Conservation (phyloP, 164 flowering plant genomes). For the Aristolochia californica region DNA sequence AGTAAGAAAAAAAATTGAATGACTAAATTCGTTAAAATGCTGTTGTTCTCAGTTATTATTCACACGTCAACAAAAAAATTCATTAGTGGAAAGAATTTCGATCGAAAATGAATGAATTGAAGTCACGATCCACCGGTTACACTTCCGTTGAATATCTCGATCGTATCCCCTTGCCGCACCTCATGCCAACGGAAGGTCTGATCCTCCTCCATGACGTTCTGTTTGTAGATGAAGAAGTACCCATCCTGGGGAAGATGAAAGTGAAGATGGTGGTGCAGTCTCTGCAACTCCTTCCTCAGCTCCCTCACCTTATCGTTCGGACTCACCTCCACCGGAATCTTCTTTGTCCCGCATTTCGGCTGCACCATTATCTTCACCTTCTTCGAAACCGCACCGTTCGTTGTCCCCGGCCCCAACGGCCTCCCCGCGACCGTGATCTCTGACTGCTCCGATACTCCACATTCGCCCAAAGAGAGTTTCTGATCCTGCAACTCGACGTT, state of each 20-base stretch:
- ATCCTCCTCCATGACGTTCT: slow-evolving; percentile 76
- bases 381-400: slow-evolving; percentile 9
- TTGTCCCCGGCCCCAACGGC: slow-evolving; percentile 50
- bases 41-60: too few relatives aligned
- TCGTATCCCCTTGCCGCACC: slow-evolving; percentile 52
- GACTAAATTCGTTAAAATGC: too few relatives aligned
- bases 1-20: too few relatives aligned
- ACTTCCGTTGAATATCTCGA: slow-evolving; percentile 67
- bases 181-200: slow-evolving; percentile 54
- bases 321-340: slow-evolving; percentile 44
- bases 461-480: too few relatives aligned
- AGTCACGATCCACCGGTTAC: too few relatives aligned
- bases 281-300: too few relatives aligned
- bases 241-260: slow-evolving; percentile 56
- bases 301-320: slow-evolving; percentile 48
- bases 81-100: too few relatives aligned
- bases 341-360: slow-evolving; percentile 64
- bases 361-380: slow-evolving; percentile 14
- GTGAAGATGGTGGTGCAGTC: slow-evolving; percentile 31
- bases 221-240: slow-evolving; percentile 66
- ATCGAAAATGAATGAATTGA: too few relatives aligned
- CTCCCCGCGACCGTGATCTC: slow-evolving; percentile 57
- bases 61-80: too few relatives aligned
- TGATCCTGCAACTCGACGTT: slow-evolving; percentile 40
- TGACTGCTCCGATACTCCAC: slow-evolving; percentile 32